A percentile compares a stretch with the other conserved stretches of the same genome.
Evolutionary conservation across 148 eudicot species (phyloP).

Genomic region (Nepenthes mirabilis): DNA sequence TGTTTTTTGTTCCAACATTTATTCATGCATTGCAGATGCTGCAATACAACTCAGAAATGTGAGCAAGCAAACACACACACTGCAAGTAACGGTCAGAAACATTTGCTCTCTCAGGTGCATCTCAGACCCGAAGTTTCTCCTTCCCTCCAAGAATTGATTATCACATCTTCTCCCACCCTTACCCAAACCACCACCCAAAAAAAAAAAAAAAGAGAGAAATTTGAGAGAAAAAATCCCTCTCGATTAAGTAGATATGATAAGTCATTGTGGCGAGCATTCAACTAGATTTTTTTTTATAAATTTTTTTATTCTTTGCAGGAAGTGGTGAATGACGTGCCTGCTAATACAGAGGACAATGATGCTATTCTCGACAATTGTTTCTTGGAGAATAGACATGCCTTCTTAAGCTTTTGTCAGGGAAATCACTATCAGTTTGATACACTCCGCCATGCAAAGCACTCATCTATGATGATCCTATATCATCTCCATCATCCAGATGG

Average conservation of each 20-base stretch:
- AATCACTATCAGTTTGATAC: slow-evolving; percentile 74
- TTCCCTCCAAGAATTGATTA: neutral
- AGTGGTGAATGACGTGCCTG: slow-evolving; percentile 31
- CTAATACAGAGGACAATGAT: slow-evolving; percentile 65
- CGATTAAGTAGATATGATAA: neutral
- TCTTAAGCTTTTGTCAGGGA: slow-evolving; percentile 63
- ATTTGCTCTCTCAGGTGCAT: slow-evolving; percentile 46
- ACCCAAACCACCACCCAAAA: no score
- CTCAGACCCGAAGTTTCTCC: neutral
- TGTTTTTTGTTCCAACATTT: neutral
- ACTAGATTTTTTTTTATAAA: neutral
- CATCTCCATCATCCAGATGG: slow-evolving; percentile 42
- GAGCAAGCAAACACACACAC: slow-evolving; percentile 27
- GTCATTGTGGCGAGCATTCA: neutral
- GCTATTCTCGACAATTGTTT: slow-evolving; percentile 32
- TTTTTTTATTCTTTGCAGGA: slow-evolving; percentile 26
- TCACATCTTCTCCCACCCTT: neutral
- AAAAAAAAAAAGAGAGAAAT: no score
- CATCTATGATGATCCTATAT: slow-evolving; percentile 82
- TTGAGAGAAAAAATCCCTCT: neutral
- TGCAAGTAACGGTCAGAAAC: slow-evolving; percentile 43
- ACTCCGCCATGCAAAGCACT: slow-evolving; percentile 80
- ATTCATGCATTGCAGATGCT: slow-evolving; percentile 36
- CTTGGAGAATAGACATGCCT: slow-evolving; percentile 49
- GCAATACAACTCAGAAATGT: slow-evolving; percentile 12